Evolutionary conservation across 495 filamentous ascomycete species (phyloP), one percentile per base, ranked within the genome.

Genomic region (Penicillium samsonianum): DNA sequence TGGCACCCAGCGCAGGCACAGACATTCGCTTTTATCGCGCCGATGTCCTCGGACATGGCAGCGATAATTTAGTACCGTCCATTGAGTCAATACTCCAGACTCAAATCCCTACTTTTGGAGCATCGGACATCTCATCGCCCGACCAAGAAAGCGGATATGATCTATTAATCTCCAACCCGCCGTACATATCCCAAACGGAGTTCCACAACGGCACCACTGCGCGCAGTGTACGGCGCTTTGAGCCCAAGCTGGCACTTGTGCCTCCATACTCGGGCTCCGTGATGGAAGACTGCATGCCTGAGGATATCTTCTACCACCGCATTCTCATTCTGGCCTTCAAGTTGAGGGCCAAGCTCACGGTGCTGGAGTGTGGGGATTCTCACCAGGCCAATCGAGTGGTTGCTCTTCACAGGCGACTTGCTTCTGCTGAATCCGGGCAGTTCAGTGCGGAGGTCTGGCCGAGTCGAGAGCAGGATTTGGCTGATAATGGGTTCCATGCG

Each of bases 161-260:
- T 60, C 65, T 98, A n/a, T 67, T 98, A 0, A 83, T 91, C 31
- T 84, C 88, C 5, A 98, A 98, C 70, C 94, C 94, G 11, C 94
- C 94, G 0, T 98, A 98, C 70, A 88, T 98, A 46, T 93, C 92
- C 11, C 66, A 68, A 0, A 17, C 50, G 0, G 75, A 77, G 2
- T 95, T 88, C 61, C 59, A 63, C 2, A 73, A 67, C 11, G 79
- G 76, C 3, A 82, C 77, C 0, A 91, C 88, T 0, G 74, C 79
- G 0, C 83, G 88, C 44, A 89, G 86, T 25, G 94, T 98, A 25
- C 79, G 92, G 4, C 83, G 82, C 19, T 89, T 82, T 67, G 94
- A 98, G 72, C 94, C 94, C 0, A 80, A 74, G 53, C 62, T 85
- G 6, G 94, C 94, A 5, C 73, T 98, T 7, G 89, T 97, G 0